Percentiles rank a stretch among this genome's conserved stretches.
These are phyloP conservation scores for Allantophomopsis cytisporea DNA, from an alignment of 2,329 filamentous ascomycete species.

Conservation along the genomic window DNA sequence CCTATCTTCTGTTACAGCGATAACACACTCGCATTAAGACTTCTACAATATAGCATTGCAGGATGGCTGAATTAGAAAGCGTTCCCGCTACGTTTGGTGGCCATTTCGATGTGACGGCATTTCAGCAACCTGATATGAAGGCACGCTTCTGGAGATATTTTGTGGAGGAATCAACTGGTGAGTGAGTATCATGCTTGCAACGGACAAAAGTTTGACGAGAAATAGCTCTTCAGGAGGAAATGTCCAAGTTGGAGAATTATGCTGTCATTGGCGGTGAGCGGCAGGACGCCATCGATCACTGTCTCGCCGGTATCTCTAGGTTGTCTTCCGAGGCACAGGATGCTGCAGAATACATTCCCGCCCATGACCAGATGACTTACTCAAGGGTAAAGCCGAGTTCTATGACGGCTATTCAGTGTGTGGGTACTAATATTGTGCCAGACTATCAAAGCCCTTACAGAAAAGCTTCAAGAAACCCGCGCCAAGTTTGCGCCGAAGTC, in stretches of 20 bases:
- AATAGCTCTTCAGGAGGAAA: conserved; percentile 63
- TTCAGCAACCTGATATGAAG: conserved; percentile 26
- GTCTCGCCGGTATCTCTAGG: conserved; percentile 64
- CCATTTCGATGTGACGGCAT: too few relatives aligned
- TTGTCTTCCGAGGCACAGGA: conserved; percentile 79
- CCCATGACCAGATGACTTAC: conserved; percentile 83
- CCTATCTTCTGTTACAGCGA: too few relatives aligned
- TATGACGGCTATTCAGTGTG: background rate
- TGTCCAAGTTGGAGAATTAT: conserved; percentile 51
- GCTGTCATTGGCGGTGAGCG: conserved; percentile 59
- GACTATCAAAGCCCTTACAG: conserved; percentile 69
- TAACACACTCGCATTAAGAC: too few relatives aligned
- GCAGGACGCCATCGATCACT: conserved; percentile 67
- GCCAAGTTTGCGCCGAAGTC: conserved; percentile 57
- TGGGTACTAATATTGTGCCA: conserved; percentile 18
- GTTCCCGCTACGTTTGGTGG: too few relatives aligned
- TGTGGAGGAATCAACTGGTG: conserved; percentile 60
- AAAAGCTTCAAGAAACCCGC: conserved; percentile 61
- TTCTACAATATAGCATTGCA: too few relatives aligned
- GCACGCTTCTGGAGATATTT: conserved; percentile 80
- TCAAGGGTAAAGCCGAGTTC: conserved; percentile 41
- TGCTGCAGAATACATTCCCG: conserved; percentile 66
- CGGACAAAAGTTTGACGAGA: background rate
- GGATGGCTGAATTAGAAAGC: too few relatives aligned
- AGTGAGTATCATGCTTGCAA: conserved; percentile 9